A percentile compares a stretch with the other conserved stretches of the same genome.
phyloP scores from a whole-genome alignment of 192 early-diverging fungal genomes.

The Polychytrium aggregatum region DNA sequence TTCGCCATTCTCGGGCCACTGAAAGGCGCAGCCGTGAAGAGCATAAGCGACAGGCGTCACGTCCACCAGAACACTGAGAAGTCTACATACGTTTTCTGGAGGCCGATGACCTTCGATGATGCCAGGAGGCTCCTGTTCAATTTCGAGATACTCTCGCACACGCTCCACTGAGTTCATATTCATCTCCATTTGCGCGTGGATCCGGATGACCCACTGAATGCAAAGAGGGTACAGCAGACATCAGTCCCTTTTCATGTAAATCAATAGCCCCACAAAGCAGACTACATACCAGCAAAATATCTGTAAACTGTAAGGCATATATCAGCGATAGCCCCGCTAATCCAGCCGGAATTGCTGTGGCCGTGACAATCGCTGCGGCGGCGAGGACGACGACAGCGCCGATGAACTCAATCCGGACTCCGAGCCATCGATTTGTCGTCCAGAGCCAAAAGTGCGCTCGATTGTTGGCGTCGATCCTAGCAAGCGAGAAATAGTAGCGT shows the following conservation, averaged over 20 bases:
- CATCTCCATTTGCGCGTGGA: slow-evolving; percentile 40
- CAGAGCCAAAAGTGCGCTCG: slow-evolving; percentile 79
- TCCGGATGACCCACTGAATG: slow-evolving; percentile 52
- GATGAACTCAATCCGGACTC: slow-evolving; percentile 51
- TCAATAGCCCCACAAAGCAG: slow-evolving; percentile 47
- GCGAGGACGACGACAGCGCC: slow-evolving; percentile 37
- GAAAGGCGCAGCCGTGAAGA: no score
- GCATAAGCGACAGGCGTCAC: no score
- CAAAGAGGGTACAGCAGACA: no score
- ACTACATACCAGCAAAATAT: no score
- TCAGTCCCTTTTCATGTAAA: slow-evolving; percentile 76
- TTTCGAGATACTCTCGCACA: slow-evolving; percentile 64
- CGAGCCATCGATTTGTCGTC: slow-evolving; percentile 58
- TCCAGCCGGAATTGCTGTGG: slow-evolving; percentile 61
- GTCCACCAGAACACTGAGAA: slow-evolving; percentile 1
- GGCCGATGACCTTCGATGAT: slow-evolving; percentile 36
- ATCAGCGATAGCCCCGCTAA: slow-evolving; percentile 75
- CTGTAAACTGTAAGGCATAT: slow-evolving; percentile 73
- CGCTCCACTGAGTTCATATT: slow-evolving; percentile 68
- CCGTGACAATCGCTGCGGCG: slow-evolving; percentile 55
- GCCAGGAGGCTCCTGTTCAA: slow-evolving; percentile 70
- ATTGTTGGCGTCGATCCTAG: slow-evolving; percentile 58
- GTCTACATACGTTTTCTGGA: slow-evolving; percentile 11
- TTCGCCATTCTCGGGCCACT: slow-evolving; percentile 58
- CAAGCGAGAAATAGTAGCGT: slow-evolving; percentile 61